Conservation (phyloP, 1,139 yeast genomes). For the Ashbya aceris region DNA sequence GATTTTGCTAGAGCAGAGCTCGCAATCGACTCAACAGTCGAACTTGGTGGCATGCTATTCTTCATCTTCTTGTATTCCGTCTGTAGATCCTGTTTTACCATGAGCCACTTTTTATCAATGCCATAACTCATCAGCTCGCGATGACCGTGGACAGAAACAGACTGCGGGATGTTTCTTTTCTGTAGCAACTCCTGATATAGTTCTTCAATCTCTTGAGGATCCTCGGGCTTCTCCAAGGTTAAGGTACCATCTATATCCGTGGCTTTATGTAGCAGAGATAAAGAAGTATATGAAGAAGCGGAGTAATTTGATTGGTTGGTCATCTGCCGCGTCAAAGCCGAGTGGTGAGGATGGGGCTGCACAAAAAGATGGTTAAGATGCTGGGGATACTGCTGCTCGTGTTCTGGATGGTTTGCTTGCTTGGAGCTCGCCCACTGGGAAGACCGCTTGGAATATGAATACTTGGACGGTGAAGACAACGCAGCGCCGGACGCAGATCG, state of each 20-base stretch:
- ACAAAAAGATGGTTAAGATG: not conserved
- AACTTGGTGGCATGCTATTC: not conserved
- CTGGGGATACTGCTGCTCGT: slow-evolving; percentile 1
- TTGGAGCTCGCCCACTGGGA: slow-evolving; percentile 10
- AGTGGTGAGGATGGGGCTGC: slow-evolving; percentile 11
- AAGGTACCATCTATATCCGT: slow-evolving; percentile 26
- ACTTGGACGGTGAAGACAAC: slow-evolving; percentile 18
- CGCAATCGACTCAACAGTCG: not conserved
- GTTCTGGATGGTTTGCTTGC: not conserved
- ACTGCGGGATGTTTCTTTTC: slow-evolving; percentile 65
- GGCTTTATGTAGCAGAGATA: slow-evolving; percentile 21
- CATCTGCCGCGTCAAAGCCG: slow-evolving; percentile 16
- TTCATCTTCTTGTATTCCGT: slow-evolving; percentile 57
- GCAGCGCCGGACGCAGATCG: slow-evolving; percentile 14
- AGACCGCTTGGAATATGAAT: slow-evolving; percentile 26
- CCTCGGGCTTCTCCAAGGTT: slow-evolving; percentile 45
- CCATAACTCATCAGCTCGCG: slow-evolving; percentile 70
- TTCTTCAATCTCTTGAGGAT: slow-evolving; percentile 52
- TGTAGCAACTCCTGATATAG: slow-evolving; percentile 66
- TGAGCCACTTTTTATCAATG: slow-evolving; percentile 80
- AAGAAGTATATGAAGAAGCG: slow-evolving; percentile 26
- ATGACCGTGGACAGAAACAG: slow-evolving; percentile 69
- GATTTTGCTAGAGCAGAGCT: slow-evolving; percentile 3
- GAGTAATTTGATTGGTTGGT: slow-evolving; percentile 21
- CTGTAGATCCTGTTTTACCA: slow-evolving; percentile 78